Base-by-base conservation (phyloP, 2,329 filamentous ascomycete species). In the Penicillium sclerotiorum region DNA sequence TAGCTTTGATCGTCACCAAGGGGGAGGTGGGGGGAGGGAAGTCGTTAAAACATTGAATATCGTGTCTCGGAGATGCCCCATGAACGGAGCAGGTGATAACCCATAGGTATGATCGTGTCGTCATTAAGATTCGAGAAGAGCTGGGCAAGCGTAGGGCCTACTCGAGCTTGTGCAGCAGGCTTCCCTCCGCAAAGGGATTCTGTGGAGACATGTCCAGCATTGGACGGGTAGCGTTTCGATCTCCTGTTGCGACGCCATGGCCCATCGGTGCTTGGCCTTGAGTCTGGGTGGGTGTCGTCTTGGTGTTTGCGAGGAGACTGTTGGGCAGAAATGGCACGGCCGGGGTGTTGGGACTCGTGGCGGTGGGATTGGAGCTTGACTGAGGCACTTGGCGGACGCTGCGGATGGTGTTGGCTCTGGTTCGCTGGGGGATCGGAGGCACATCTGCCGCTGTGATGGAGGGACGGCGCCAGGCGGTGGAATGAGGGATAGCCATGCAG, bases 151-250 rank as follows among this genome's bases (percentile, higher is more conserved):
- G 25, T 9, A 13, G 3, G 9, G 2, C 9, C 25, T 20, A 21
- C 20, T 45, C 35, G 4, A 37, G 22, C 18, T 32, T 17, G n/a
- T 12, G 63, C 12, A 77, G 59, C 38, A 78, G 51, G 59, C 75
- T 78, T 3, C 76, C 76, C 52, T 76, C 71, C 3, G 65, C 69
- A 54, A 77, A 78, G 5, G 71, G 69, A 23, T 69, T 77, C 11
- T 66, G 62, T 0, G 67, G 63, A 4, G 65, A 65, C 45, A 78
- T 53, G 53, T 78, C 73, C 11, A 78, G 57, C 62, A 78, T 63
- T 8, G 76, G 75, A 44, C 68, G 68, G 5, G 64, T 63, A 1
- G 67, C 68, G 49, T 69, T 61, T 12, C 72, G 66, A 42, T 71
- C 63, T 5, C 73, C 72, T 3, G 71, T 74, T 17, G 68, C 71